Evolutionary conservation across 2,329 filamentous ascomycete genomes (phyloP), one percentile per base, ranked within the genome.

Genomic region (Pseudocercospora musae): DNA sequence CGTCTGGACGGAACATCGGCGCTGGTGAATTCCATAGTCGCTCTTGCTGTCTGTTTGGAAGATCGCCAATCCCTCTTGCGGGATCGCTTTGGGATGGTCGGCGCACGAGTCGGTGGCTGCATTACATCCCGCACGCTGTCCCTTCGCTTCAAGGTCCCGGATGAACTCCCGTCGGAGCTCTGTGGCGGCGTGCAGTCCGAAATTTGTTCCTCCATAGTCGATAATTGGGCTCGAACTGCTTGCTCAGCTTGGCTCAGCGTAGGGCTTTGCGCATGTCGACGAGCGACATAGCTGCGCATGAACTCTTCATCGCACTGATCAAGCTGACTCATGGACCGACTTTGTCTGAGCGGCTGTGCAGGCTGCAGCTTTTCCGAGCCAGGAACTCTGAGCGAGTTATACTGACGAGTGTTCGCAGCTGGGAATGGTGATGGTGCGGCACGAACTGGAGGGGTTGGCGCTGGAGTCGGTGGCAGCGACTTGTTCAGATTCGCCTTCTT

Each of bases 161-260:
- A 29, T 25, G 42, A 18, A 33, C 27, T 50, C 40, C 56, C 46
- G 31, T 55, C 20, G 13, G 25, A 21, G 27, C 29, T 42, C 23
- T 40, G 23, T 54, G 46, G 52, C 25, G 52, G 21, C 54, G 46
- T 37, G 50, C 40, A 31, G 18, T 48, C 53, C 4, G 64, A 66
- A 37, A 72, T 71, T 37, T 61, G 57, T 27, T 59, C 44, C 48
- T 44, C 46, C 60, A 62, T 62, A 10, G 57, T 46, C 20, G 60
- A 58, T 10, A 65, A 27, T 55, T 62, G 54, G 18, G 33, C 40
- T 15, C 63, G 7, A 73, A 67, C 44, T 73, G 79, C 78, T 11
- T 74, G 67, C 65, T 78, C 79, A 9, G 79, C 79, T 68, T 82
- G 76, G 62, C 79, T 81, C 53, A 81, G 70, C 0, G 79, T 80